These are phyloP conservation scores for Tetragonia tetragonoides DNA, from an alignment of 148 eudicot genomes.

Conservation along the genomic window DNA sequence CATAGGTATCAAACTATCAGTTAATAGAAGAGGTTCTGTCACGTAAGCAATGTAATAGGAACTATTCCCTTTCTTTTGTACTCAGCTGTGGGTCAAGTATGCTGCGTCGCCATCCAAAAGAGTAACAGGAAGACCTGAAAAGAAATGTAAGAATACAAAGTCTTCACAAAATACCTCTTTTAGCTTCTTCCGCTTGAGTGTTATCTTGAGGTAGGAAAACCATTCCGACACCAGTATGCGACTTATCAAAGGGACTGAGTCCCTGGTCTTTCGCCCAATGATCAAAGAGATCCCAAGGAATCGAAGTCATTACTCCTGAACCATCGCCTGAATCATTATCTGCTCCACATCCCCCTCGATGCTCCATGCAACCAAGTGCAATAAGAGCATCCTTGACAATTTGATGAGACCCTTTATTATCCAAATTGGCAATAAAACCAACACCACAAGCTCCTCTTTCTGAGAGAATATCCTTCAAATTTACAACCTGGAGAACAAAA, in stretches of 20 bases:
- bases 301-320: conserved; percentile 87
- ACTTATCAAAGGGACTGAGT: conserved; percentile 65
- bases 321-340: conserved; percentile 99
- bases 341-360: conserved; percentile 98
- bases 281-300: conserved; percentile 94
- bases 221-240: conserved; percentile 97
- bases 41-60: background rate
- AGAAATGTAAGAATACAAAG: background rate
- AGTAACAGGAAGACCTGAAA: background rate
- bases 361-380: conserved; percentile 99
- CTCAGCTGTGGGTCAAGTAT: background rate
- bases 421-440: conserved; percentile 95
- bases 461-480: conserved; percentile 82
- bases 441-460: conserved; percentile 99
- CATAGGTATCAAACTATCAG: background rate
- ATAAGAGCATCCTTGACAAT: conserved; percentile 89
- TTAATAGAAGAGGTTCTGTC: background rate
- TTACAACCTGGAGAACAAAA: conserved; percentile 60
- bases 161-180: conserved; percentile 50
- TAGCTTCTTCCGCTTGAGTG: conserved; percentile 63
- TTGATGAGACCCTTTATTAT: conserved; percentile 75
- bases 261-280: conserved; percentile 84
- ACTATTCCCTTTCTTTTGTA: background rate
- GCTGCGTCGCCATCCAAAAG: background rate
- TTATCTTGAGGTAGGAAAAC: conserved; percentile 82